Evolutionary conservation across 164 flowering plant genomes (phyloP).

Genomic region (Dillenia turbinata): DNA sequence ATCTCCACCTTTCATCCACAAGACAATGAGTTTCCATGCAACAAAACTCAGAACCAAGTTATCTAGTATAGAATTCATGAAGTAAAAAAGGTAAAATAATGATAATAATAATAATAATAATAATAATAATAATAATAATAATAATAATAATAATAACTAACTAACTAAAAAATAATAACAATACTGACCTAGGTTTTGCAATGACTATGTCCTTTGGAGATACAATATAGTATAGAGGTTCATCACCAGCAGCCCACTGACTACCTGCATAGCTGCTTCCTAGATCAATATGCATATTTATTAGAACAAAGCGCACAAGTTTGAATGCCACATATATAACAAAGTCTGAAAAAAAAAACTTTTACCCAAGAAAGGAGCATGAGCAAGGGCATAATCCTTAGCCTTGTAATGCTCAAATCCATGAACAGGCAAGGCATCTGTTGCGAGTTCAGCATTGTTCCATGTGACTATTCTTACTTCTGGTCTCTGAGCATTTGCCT

Average conservation of each 20-base stretch:
- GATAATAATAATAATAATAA: too few relatives aligned
- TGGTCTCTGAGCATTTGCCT: constrained; percentile 98
- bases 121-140: too few relatives aligned
- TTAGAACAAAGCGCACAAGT: neutral
- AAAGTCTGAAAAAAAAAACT: neutral
- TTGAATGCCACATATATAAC: neutral
- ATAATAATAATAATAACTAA: too few relatives aligned
- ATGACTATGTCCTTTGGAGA: constrained; percentile 97
- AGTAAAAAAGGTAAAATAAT: too few relatives aligned
- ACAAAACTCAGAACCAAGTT: too few relatives aligned
- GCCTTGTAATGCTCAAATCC: constrained; percentile 99
- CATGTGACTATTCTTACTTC: constrained; percentile 90
- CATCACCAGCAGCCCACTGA: constrained; percentile 99
- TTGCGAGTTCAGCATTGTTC: constrained; percentile 96
- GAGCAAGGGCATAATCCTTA: constrained; percentile 91
- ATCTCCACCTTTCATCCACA: too few relatives aligned
- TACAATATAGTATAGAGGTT: constrained; percentile 90
- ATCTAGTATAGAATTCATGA: too few relatives aligned
- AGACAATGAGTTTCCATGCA: too few relatives aligned
- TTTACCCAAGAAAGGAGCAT: constrained; percentile 91
- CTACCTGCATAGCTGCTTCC: constrained; percentile 99
- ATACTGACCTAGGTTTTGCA: constrained; percentile 88
- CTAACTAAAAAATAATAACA: too few relatives aligned
- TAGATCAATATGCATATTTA: constrained; percentile 27
- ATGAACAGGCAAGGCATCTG: constrained; percentile 94